phyloP scores from a whole-genome alignment of 2,329 filamentous ascomycete genomes.

The Corynespora cassiicola region DNA sequence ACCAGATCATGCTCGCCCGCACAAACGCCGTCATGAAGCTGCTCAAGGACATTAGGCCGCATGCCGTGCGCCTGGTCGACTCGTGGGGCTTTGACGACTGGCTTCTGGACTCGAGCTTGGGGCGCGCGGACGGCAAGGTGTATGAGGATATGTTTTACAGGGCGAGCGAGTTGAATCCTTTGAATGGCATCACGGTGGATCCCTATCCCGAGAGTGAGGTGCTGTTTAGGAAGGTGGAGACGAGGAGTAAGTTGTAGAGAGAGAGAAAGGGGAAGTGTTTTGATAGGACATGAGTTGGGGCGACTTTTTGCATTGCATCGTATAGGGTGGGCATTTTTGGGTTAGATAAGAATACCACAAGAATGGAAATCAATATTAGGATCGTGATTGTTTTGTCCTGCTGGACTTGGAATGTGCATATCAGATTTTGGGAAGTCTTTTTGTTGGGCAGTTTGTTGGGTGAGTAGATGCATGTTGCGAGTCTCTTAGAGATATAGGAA shows the following conservation, averaged over 20 bases:
- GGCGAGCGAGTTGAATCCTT: slow-evolving; percentile 74
- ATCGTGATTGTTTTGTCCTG: no score
- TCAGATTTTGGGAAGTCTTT: no score
- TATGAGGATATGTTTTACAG: slow-evolving; percentile 80
- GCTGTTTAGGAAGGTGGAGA: slow-evolving; percentile 67
- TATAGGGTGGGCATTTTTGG: no score
- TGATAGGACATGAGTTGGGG: no score
- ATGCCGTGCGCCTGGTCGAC: slow-evolving; percentile 75
- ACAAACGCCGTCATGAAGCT: slow-evolving; percentile 73
- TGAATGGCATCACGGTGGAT: slow-evolving; percentile 75
- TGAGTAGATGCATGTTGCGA: no score
- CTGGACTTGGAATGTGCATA: no score
- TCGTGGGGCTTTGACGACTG: slow-evolving; percentile 80
- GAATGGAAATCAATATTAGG: no score
- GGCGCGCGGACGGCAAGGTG: slow-evolving; percentile 74
- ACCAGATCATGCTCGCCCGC: slow-evolving; percentile 74
- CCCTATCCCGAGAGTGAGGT: slow-evolving; percentile 70
- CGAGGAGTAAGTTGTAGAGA: slow-evolving; percentile 59
- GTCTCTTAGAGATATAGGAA: no score
- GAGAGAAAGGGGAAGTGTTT: background rate
- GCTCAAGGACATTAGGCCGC: slow-evolving; percentile 74
- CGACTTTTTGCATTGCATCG: background rate
- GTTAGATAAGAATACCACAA: no score
- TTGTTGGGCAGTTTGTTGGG: no score
- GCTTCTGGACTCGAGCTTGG: slow-evolving; percentile 75